phyloP scores from a whole-genome alignment of 108 stramenopile genomes.

The Mayamaea pseudoterrestris region DNA sequence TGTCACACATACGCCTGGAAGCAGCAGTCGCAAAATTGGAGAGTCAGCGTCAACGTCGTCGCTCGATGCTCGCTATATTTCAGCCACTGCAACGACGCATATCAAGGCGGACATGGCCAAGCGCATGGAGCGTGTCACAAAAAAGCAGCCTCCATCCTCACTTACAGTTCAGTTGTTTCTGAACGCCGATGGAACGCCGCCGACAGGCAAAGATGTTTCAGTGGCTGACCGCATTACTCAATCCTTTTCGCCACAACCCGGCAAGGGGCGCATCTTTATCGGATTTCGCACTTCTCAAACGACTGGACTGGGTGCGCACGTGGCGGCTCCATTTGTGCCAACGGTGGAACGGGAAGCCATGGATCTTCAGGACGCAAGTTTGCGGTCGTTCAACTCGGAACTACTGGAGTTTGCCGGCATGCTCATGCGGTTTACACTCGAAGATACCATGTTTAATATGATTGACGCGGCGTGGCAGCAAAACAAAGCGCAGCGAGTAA shows the following conservation, averaged over 20 bases:
- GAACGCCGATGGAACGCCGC: slow-evolving; percentile 18
- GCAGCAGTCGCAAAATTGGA: too few species aligned
- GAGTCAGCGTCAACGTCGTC: neutral
- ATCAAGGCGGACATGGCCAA: slow-evolving; percentile 42
- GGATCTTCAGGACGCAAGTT: slow-evolving; percentile 61
- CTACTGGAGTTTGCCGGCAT: slow-evolving; percentile 59
- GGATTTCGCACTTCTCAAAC: slow-evolving; percentile 76
- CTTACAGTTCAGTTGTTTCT: slow-evolving; percentile 55
- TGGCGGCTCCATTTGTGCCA: slow-evolving; percentile 67
- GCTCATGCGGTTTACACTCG: slow-evolving; percentile 38
- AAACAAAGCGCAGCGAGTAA: slow-evolving; percentile 1
- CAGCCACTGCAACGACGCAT: slow-evolving; percentile 47
- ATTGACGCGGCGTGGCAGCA: slow-evolving; percentile 2
- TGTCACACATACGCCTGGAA: slow-evolving; percentile 13
- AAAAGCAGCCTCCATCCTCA: slow-evolving; percentile 55
- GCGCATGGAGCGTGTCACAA: slow-evolving; percentile 75
- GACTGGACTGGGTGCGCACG: slow-evolving; percentile 62
- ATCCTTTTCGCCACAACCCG: slow-evolving; percentile 45
- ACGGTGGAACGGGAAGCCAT: slow-evolving; percentile 78
- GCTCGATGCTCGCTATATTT: slow-evolving; percentile 52
- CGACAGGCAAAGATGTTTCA: neutral
- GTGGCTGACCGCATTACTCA: slow-evolving; percentile 29
- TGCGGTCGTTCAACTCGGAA: slow-evolving; percentile 56
- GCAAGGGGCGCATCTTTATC: slow-evolving; percentile 60
- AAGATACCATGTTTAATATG: slow-evolving; percentile 28